These are phyloP conservation scores for Chalciporus sphaerocephalus DNA, from an alignment of 768 basidiomycete genomes.

Conservation along the genomic window DNA sequence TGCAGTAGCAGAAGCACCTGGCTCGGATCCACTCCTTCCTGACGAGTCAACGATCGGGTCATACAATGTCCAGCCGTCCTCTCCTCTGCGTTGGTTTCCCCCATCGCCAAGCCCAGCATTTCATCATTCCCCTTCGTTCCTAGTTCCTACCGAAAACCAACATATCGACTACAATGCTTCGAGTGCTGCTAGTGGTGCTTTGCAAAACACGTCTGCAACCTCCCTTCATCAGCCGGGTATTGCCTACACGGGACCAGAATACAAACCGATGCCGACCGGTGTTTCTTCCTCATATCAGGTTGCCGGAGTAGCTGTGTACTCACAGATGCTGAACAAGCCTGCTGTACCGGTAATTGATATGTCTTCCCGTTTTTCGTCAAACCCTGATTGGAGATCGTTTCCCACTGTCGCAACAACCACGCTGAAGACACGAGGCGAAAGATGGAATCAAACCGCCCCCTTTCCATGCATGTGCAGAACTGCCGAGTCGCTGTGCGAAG, in stretches of 20 bases:
- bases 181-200: not conserved
- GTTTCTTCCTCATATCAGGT: not conserved
- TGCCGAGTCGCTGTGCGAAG: constrained; percentile 9
- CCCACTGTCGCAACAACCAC: constrained; percentile 7
- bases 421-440: constrained; percentile 8
- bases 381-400: not conserved
- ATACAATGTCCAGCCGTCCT: not conserved
- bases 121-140: constrained; percentile 5
- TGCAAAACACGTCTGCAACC: not conserved
- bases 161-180: not conserved
- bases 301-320: constrained; percentile 2
- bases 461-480: constrained; percentile 22
- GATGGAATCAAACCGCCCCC: constrained; percentile 4
- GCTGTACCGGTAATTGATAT: constrained; percentile 11
- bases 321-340: too few relatives aligned
- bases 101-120: not conserved
- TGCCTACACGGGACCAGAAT: not conserved
- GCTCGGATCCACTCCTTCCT: constrained; percentile 2
- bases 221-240: not conserved
- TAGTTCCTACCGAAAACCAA: not conserved
- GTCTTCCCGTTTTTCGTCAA: constrained; percentile 1
- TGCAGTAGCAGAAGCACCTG: constrained; percentile 1
- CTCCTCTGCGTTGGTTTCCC: not conserved
- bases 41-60: not conserved
- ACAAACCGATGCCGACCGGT: not conserved